Conservation (phyloP, 208 protist species). For the Leishmania arabica region DNA sequence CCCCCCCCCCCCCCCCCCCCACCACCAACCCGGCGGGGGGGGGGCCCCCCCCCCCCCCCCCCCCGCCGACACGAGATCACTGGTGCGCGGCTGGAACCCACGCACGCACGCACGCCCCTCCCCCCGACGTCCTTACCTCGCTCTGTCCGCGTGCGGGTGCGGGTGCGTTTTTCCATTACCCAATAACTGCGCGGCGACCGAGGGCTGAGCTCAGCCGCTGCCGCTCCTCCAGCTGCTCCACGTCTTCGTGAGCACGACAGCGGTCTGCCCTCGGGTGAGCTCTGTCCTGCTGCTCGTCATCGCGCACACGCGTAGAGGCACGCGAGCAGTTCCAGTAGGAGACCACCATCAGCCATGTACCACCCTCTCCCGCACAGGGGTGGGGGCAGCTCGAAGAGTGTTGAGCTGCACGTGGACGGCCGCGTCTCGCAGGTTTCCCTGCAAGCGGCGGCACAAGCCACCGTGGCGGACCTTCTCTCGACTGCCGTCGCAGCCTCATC, state of each 20-base stretch:
- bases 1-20: no score
- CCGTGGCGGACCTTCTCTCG: conserved; percentile 29
- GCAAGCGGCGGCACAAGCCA: conserved; percentile 30
- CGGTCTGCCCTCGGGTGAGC: not conserved
- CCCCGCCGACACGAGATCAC: not conserved
- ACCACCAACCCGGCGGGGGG: no score
- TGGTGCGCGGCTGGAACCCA: not conserved
- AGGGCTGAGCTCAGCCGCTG: not conserved
- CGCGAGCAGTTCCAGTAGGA: not conserved
- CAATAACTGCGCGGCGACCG: not conserved
- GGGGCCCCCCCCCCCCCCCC: no score
- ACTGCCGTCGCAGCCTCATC: conserved; percentile 24
- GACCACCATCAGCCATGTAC: not conserved
- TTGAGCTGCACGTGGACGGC: conserved; percentile 29
- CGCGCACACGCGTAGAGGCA: conserved; percentile 2
- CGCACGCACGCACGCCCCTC: no score
- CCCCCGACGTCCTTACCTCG: not conserved
- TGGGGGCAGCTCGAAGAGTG: conserved; percentile 25
- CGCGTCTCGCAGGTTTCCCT: conserved; percentile 28
- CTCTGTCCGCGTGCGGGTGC: not conserved
- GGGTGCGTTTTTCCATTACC: not conserved
- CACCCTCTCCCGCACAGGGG: not conserved
- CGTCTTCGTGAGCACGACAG: not conserved
- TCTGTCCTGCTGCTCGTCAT: not conserved
- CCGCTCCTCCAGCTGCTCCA: not conserved